A percentile compares a stretch with the other conserved stretches of the same genome.
Evolutionary conservation across 805 yeast genomes (phyloP).

Genomic region (Saturnispora besseyi): DNA sequence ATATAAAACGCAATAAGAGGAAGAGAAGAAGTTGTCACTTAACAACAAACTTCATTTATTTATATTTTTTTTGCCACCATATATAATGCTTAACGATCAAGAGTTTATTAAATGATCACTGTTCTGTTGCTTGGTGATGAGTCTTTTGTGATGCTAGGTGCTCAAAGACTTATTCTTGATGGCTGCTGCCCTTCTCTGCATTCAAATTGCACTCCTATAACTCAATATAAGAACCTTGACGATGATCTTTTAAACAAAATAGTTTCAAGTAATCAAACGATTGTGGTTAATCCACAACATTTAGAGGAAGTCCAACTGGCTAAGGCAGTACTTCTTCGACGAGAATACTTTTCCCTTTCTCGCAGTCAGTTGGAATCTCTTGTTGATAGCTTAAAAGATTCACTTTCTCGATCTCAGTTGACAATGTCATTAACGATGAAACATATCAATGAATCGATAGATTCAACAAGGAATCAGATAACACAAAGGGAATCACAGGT

Average conservation of each 20-base stretch:
- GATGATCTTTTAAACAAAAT: not conserved
- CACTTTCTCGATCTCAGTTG: not conserved
- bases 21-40: not conserved
- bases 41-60: not conserved
- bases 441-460: not conserved
- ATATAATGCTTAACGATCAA: not conserved
- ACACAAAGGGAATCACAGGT: not conserved
- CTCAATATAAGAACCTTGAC: not conserved
- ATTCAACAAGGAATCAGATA: not conserved
- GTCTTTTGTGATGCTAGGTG: not conserved
- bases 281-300: not conserved
- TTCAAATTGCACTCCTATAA: too few relatives aligned
- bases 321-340: not conserved
- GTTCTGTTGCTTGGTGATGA: not conserved
- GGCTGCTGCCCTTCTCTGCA: not conserved
- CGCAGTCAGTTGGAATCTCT: not conserved
- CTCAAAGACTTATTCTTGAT: not conserved
- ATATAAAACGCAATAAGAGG: not conserved
- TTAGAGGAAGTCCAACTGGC: not conserved
- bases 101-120: not conserved
- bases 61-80: not conserved
- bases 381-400: not conserved
- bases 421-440: not conserved
- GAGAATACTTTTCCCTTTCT: not conserved
- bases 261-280: not conserved